These are phyloP conservation scores for Neodidymelliopsis sp. DNA, from an alignment of 2,329 filamentous ascomycete species.

Conservation along the genomic window DNA sequence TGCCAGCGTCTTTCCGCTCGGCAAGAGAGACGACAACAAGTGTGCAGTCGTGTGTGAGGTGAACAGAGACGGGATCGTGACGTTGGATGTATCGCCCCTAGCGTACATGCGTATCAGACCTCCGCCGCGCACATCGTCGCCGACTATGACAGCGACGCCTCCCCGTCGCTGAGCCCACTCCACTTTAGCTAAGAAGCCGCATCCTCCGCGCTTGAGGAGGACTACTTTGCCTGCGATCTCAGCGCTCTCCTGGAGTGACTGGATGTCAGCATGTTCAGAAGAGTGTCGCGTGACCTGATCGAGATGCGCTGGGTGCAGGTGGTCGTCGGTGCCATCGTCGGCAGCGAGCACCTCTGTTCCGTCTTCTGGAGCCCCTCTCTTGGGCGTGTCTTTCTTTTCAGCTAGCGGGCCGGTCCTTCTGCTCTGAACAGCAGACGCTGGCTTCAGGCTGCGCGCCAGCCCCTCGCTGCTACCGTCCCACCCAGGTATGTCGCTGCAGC, in stretches of 20 bases:
- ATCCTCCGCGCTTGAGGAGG: slow-evolving; percentile 88
- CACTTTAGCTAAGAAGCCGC: slow-evolving; percentile 95
- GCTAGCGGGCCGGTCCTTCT: slow-evolving; percentile 15
- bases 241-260: slow-evolving; percentile 87
- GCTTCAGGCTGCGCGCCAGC: slow-evolving; percentile 12
- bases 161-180: slow-evolving; percentile 96
- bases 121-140: slow-evolving; percentile 88
- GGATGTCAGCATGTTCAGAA: slow-evolving; percentile 79
- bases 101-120: slow-evolving; percentile 97
- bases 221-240: slow-evolving; percentile 95
- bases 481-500: slow-evolving; percentile 92
- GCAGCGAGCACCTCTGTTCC: slow-evolving; percentile 1
- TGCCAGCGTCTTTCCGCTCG: slow-evolving; percentile 56
- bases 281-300: slow-evolving; percentile 24
- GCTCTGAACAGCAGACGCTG: slow-evolving; percentile 12
- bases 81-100: slow-evolving; percentile 92
- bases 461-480: slow-evolving; percentile 68
- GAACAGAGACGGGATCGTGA: slow-evolving; percentile 93
- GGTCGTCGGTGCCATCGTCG: slow-evolving; percentile 84
- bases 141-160: slow-evolving; percentile 88
- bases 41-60: slow-evolving; percentile 95
- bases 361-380: slow-evolving; percentile 7
- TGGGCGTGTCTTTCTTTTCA: slow-evolving; percentile 11
- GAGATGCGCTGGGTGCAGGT: slow-evolving; percentile 68
- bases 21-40: slow-evolving; percentile 85